Base-by-base conservation (phyloP, 2,329 filamentous ascomycete species). In the Paraphoma chrysanthemicola region DNA sequence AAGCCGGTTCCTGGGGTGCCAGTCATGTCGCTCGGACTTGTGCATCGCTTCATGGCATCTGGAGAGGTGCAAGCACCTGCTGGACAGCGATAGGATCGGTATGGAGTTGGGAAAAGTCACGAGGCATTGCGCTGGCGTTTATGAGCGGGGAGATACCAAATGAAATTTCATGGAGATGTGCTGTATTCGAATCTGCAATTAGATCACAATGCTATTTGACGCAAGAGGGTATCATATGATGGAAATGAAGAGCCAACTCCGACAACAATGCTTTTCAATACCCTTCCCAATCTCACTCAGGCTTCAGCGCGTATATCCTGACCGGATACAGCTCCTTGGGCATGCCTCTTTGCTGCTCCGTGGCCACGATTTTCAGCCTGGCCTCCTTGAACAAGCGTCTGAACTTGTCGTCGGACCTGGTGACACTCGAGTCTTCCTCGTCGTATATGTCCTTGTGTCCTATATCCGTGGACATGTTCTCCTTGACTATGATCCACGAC, bases 381-480 rank as follows among this genome's bases (percentile, higher is more conserved):
- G 91, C 90, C 48, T 87, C 74, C 52, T 85, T 80, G 69, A 97
- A 96, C 8, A 96, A 72, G 6, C 72, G 67, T 57, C 83, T 83
- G 65, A 93, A 95, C 66, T 90, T 94, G 18, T 78, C 77, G 66
- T 97, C 91, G 29, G 84, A 86, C 67, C 92, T 84, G 2, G 91
- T 96, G 1, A 97, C 89, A 66, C 87, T 90, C 66, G 87, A 91
- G 70, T 97, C 92, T 56, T 83, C 72, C 6, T 87, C 85, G 71
- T 96, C 92, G 72, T 89, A 96, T 18, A 90, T 78, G 73, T 97
- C 92, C 31, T 79, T 73, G 0, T 81, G 81, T 0, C 77, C 78
- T 30, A 75, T 61, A 65, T 84, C 62, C 1, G 83, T 86, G 16
- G 81, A 85, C 59, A 91, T 71, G 68, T 97, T 97, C 80, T 97